Conservation (phyloP, 2,329 filamentous ascomycete species). For the Xylariaceae sp. region DNA sequence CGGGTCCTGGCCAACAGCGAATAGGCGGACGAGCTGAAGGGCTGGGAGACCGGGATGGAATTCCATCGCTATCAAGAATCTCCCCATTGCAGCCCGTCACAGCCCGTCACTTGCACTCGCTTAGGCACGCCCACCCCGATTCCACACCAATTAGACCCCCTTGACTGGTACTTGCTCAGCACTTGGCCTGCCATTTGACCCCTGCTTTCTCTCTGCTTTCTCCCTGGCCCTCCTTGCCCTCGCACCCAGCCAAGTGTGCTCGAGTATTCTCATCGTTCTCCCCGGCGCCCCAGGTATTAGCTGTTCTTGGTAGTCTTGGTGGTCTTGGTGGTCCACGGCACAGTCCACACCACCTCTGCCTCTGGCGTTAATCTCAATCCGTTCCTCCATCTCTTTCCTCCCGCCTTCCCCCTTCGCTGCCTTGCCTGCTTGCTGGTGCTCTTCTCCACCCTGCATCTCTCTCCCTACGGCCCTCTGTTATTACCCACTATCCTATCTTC, state of each 20-base stretch:
- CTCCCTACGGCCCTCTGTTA: constrained; percentile 17
- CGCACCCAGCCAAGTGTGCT: too few relatives aligned
- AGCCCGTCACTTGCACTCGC: constrained; percentile 16
- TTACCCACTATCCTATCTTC: constrained; percentile 21
- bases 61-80: neutral
- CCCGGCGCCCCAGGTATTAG: constrained; percentile 9
- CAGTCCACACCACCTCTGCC: constrained; percentile 6
- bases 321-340: too few relatives aligned
- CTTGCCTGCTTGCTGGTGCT: constrained; percentile 6
- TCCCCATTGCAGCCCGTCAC: neutral
- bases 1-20: constrained; percentile 11
- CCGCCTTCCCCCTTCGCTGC: constrained; percentile 18
- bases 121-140: constrained; percentile 18
- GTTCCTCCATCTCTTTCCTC: constrained; percentile 8
- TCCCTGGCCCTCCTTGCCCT: constrained; percentile 16
- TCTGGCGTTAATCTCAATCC: constrained; percentile 1
- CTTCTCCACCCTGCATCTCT: constrained; percentile 25
- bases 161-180: neutral
- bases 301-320: too few relatives aligned
- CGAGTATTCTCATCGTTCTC: constrained; percentile 13
- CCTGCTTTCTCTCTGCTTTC: constrained; percentile 2
- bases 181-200: neutral
- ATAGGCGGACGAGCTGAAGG: constrained; percentile 7
- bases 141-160: constrained; percentile 16
- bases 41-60: constrained; percentile 7